Base-by-base conservation (phyloP, 148 eudicot species). In the Bassia scoparia region DNA sequence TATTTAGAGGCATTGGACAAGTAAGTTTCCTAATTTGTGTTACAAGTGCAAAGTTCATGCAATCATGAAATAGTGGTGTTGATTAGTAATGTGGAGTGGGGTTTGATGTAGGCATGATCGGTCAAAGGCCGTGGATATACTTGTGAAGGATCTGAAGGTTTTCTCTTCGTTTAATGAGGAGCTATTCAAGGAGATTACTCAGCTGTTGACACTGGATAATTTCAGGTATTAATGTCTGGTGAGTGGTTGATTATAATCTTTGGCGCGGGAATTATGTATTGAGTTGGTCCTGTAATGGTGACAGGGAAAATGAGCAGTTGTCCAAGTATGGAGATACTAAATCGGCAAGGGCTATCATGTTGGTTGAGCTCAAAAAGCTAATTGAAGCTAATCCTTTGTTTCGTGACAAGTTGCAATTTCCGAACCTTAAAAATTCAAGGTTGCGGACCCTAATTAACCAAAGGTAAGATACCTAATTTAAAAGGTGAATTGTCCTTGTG, bases 311-410 rank as follows among this genome's bases (percentile, higher is more conserved):
- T 76, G 85, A 83, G 66, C 86, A 84, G 74, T 89, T 92, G 18
- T 83, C 92, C 50, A 84, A 80, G 65, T 92, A 92, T 67, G 90
- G 90, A 34, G 96, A 92, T 77, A 83, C 92, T 18, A 85, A 81
- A 67, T 85, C 97, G n/a, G 96, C 96, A 0, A 78, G 97, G 70
- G 85, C 85, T 33, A 84, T 83, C 30, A 82, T 92, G 88, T 75
- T 92, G 82, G 86, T 83, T 69, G 92, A 85, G 75, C 89, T 89
- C 61, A 88, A 83, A 86, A 81, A 82, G 80, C 83, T 92, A 20
- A 92, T 92, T 66, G 90, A 89, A 80, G 92, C 95, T 56, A 92
- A 88, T 78, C 97, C 97, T 13, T 78, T 85, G 74, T 88, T 92
- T 69, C 89, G 88, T 61, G 97, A 87, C 73, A 89, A 84, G 69